Evolutionary conservation across 139 green algal genomes (phyloP), one percentile per base, ranked within the genome.

Genomic region (Eudorina sp.): DNA sequence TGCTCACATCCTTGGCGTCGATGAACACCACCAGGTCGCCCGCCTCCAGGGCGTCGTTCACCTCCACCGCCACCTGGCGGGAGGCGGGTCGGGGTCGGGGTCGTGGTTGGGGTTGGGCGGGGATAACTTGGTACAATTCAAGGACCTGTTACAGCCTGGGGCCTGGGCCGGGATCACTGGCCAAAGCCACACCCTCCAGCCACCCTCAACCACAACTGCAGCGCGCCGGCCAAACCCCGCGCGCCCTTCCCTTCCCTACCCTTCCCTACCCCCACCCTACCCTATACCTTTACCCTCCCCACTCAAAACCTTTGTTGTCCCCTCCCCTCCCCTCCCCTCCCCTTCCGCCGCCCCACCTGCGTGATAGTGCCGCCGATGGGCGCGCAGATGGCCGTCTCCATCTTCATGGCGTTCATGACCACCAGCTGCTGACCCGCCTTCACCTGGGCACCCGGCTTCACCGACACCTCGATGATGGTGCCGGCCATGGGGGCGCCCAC

Each of bases 351-450:
- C 40, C 83, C 6, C 41, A 92, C 89, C 79, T 96, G 93, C 23
- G 91, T 93, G 18, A 98, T 90, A 0, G 92, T 83, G 58, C 97
- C 97, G 43, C 84, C 72, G 18, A 93, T 89, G 0, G 97, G 96
- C 40, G 96, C 94, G 23, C 91, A 93, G n/a, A 99, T 95, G 14
- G 92, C 94, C 0, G 97, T 99, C 94, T 99, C 97, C 97, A 99
- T 99, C 93, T 99, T 99, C 97, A 99, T 99, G 14, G 97, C 97
- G 45, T 89, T 94, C 89, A 99, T 93, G 58, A 99, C 92, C 46
- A 95, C 94, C 69, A 99, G 90, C 84, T 94, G 75, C 92, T 98
- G 92, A 11, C 97, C 97, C 31, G 96, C 95, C 51, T 93, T 90
- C 25, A 98, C 96, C 3, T 77, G n/a, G 2, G 83, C 43, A 45